These are phyloP conservation scores for Saposhnikovia divaricata DNA, from an alignment of 129 eudicot genomes.

Conservation along the genomic window DNA sequence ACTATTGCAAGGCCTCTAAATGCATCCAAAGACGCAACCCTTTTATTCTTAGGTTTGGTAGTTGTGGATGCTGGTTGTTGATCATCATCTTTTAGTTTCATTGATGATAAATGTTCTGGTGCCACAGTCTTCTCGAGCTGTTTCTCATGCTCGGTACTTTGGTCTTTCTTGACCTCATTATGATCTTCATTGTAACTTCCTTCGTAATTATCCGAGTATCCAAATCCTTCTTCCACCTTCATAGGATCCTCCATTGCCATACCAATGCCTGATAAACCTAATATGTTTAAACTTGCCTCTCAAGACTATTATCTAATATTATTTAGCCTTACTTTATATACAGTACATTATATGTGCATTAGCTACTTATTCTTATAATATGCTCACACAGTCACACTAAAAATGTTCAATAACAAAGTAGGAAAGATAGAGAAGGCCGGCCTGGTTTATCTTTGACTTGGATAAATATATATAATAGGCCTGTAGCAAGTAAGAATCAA, in stretches of 20 bases:
- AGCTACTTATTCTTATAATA: background rate
- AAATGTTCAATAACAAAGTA: background rate
- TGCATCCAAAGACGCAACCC: constrained; percentile 46
- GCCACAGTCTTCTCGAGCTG: background rate
- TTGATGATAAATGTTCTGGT: background rate
- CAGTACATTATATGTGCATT: background rate
- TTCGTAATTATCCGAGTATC: background rate
- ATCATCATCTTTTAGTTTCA: constrained; percentile 8
- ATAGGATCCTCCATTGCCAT: constrained; percentile 13
- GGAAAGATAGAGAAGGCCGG: background rate
- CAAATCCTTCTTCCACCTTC: constrained; percentile 15
- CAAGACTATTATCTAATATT: background rate
- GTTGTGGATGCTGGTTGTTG: constrained; percentile 1
- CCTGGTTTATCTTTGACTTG: background rate
- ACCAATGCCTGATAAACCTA: background rate
- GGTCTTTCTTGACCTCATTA: constrained; percentile 5
- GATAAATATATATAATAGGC: background rate
- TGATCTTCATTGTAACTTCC: background rate
- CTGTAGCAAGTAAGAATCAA: background rate
- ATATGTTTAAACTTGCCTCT: too few relatives aligned
- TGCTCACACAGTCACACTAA: background rate
- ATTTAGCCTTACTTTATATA: background rate
- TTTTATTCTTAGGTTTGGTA: constrained; percentile 25
- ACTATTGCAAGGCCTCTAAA: constrained; percentile 50
- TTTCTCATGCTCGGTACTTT: background rate